These are phyloP conservation scores for Irpex rosettiformis DNA, from an alignment of 1,284 basidiomycete genomes.

Conservation along the genomic window DNA sequence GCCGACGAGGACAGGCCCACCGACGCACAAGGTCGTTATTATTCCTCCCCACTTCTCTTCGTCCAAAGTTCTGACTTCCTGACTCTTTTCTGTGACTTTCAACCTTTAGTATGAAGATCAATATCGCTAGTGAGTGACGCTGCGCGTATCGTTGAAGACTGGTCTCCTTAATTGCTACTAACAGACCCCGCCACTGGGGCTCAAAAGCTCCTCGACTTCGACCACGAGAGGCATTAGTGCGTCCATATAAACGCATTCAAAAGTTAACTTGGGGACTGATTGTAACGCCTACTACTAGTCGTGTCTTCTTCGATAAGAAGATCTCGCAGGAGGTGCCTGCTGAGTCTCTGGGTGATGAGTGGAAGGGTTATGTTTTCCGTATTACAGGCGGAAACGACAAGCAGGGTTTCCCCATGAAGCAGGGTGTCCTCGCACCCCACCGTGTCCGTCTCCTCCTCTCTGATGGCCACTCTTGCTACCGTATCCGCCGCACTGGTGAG, in stretches of 20 bases:
- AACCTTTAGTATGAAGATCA: slow-evolving; percentile 81
- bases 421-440: slow-evolving; percentile 94
- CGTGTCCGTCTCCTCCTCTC: slow-evolving; percentile 94
- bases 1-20: slow-evolving; percentile 35
- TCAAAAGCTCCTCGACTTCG: slow-evolving; percentile 95
- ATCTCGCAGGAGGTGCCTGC: slow-evolving; percentile 94
- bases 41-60: neutral
- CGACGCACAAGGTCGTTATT: slow-evolving; percentile 18
- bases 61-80: slow-evolving; percentile 14
- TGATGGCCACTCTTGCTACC: slow-evolving; percentile 98
- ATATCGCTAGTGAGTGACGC: slow-evolving; percentile 82
- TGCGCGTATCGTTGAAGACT: slow-evolving; percentile 5
- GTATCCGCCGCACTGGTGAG: slow-evolving; percentile 89
- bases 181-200: slow-evolving; percentile 91
- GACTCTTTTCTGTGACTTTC: slow-evolving; percentile 1
- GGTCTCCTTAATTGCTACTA: slow-evolving; percentile 14
- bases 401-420: slow-evolving; percentile 99
- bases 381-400: slow-evolving; percentile 98
- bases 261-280: neutral
- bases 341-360: slow-evolving; percentile 93
- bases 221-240: slow-evolving; percentile 89
- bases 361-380: slow-evolving; percentile 95
- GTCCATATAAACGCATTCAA: slow-evolving; percentile 27
- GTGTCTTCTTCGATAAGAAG: slow-evolving; percentile 95
- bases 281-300: slow-evolving; percentile 43